Conservation (phyloP, 805 yeast genomes). For the Candida succiphila region DNA sequence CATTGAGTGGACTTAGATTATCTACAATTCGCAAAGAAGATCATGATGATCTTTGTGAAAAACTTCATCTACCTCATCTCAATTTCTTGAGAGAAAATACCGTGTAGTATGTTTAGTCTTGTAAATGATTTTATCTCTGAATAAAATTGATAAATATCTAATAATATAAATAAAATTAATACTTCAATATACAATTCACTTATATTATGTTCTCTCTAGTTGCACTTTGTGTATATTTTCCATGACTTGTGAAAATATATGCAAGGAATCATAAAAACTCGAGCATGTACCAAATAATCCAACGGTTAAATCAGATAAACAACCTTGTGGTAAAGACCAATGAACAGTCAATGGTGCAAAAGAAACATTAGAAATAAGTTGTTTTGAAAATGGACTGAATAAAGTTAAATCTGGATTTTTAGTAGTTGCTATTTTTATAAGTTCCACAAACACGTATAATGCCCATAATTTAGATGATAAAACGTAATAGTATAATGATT, state of each 20-base stretch:
- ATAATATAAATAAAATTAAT: too few relatives aligned
- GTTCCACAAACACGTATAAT: conserved; percentile 21
- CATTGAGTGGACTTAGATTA: conserved; percentile 11
- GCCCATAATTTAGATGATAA: conserved; percentile 25
- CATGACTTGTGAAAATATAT: conserved; percentile 12
- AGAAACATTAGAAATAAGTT: conserved; percentile 20
- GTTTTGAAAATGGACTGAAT: conserved; percentile 4
- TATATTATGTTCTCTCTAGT: conserved; percentile 1
- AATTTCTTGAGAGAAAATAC: conserved; percentile 17
- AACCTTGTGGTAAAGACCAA: conserved; percentile 26
- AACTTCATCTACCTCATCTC: conserved; percentile 25
- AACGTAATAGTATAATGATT: conserved; percentile 20
- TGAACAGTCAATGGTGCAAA: conserved; percentile 27
- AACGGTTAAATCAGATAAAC: conserved; percentile 20
- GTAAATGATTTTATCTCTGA: too few relatives aligned
- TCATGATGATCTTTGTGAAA: conserved; percentile 20
- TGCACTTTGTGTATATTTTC: conserved; percentile 6
- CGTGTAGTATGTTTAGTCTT: not conserved
- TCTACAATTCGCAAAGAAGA: conserved; percentile 10
- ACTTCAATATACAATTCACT: too few relatives aligned
- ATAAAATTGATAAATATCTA: too few relatives aligned
- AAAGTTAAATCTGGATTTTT: conserved; percentile 3
- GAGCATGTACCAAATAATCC: conserved; percentile 26
- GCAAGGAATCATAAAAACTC: conserved; percentile 12
- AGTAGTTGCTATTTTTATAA: conserved; percentile 9